phyloP scores from a whole-genome alignment of 345 rosid genomes.

The Eucalyptus paniculata region DNA sequence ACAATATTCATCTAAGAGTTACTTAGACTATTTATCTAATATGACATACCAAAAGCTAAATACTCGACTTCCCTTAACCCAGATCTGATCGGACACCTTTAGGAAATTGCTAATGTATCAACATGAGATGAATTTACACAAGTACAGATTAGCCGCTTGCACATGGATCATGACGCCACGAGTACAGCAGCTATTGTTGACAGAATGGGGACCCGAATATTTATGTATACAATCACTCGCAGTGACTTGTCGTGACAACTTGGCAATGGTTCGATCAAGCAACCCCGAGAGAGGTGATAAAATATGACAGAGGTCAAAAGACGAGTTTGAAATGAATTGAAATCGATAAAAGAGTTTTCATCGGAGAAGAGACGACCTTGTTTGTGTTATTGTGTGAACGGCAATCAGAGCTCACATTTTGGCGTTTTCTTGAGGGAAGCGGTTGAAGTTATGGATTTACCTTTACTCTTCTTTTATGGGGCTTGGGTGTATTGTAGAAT shows the following conservation, averaged over 20 bases:
- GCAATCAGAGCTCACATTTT: neutral
- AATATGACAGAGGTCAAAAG: neutral
- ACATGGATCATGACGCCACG: neutral
- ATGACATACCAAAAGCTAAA: neutral
- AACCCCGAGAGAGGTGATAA: neutral
- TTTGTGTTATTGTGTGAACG: neutral
- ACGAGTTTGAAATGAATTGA: neutral
- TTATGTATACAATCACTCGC: neutral
- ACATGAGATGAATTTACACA: neutral
- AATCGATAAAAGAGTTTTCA: neutral
- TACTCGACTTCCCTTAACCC: neutral
- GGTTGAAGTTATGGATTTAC: too few relatives aligned
- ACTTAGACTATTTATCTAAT: neutral
- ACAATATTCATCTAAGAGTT: neutral
- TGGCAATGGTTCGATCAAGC: neutral
- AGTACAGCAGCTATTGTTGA: neutral
- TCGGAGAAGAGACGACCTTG: neutral
- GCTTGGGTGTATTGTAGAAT: too few relatives aligned
- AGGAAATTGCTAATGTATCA: neutral
- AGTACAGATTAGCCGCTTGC: neutral
- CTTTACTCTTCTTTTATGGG: too few relatives aligned
- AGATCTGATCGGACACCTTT: neutral
- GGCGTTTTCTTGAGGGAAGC: too few relatives aligned
- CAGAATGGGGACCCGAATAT: neutral
- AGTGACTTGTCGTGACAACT: neutral